Conservation (phyloP, 2,329 filamentous ascomycete genomes). For the Fusarium irregulare region DNA sequence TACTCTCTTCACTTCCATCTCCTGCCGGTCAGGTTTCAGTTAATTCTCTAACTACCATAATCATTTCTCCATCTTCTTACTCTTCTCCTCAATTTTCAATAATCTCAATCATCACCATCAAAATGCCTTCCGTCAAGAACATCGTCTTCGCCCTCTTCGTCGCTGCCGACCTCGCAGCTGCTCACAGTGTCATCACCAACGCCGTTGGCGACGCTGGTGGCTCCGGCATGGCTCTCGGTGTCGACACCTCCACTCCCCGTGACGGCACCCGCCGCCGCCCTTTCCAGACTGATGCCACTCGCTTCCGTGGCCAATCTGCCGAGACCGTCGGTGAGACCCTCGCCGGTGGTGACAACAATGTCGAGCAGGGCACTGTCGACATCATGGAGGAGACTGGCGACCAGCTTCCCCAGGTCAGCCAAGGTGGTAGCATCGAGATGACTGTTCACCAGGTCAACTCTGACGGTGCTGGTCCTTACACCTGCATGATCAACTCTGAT, state of each 20-base stretch:
- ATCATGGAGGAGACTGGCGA: constrained; percentile 69
- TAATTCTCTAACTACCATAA: neutral
- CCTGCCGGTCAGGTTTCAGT: constrained; percentile 23
- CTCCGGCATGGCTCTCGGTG: constrained; percentile 61
- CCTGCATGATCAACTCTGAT: constrained; percentile 72
- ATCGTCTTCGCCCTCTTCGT: constrained; percentile 5
- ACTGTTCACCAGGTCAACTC: constrained; percentile 57
- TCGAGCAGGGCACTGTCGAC: constrained; percentile 39
- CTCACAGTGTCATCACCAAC: constrained; percentile 13
- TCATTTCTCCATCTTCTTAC: neutral
- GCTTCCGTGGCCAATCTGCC: neutral
- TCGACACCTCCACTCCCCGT: constrained; percentile 68
- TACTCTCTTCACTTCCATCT: neutral
- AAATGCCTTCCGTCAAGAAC: constrained; percentile 21
- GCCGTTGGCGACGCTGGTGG: constrained; percentile 68
- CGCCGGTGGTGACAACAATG: constrained; percentile 1
- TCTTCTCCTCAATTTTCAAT: neutral
- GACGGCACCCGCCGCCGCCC: constrained; percentile 69
- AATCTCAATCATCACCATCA: neutral
- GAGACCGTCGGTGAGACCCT: constrained; percentile 13
- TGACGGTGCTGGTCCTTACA: constrained; percentile 62
- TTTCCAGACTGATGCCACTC: constrained; percentile 71
- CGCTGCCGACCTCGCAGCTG: constrained; percentile 17
- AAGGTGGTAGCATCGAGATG: constrained; percentile 69
- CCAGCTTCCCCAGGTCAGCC: constrained; percentile 67